Conservation (phyloP, 176 grass and related monocot species). For the Zea luxurians region DNA sequence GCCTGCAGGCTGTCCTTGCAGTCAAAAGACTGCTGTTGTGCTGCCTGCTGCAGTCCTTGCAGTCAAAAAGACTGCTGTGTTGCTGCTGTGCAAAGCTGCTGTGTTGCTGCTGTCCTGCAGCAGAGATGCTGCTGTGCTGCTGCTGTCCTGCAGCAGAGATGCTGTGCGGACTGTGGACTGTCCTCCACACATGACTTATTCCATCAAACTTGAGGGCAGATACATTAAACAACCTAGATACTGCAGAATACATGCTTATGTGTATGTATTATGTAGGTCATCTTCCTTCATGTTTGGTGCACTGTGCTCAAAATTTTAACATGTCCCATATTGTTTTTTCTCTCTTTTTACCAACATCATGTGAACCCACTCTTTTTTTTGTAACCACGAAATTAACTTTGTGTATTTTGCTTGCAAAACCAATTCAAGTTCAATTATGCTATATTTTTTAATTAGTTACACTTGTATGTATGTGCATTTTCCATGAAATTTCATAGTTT, state of each 20-base stretch:
- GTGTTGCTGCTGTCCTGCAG: too few species aligned
- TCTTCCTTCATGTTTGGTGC: constrained; percentile 12
- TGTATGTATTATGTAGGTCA: constrained; percentile 6
- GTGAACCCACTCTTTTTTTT: background rate
- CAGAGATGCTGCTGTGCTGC: too few species aligned
- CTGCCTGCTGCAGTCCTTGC: too few species aligned
- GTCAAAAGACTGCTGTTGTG: too few species aligned
- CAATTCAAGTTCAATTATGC: constrained; percentile 1
- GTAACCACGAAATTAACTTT: background rate
- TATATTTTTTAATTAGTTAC: constrained; percentile 22
- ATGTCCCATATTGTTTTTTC: background rate
- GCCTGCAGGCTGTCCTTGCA: too few species aligned
- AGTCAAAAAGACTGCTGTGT: too few species aligned
- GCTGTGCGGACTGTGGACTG: too few species aligned
- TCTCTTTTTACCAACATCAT: background rate
- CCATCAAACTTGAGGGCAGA: background rate
- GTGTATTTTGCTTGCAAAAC: background rate
- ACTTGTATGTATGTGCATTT: background rate
- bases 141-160: too few species aligned
- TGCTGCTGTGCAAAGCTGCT: too few species aligned
- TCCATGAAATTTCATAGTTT: constrained; percentile 4
- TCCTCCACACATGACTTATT: too few species aligned
- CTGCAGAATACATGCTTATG: constrained; percentile 3
- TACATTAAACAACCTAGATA: constrained; percentile 6
- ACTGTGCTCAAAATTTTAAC: background rate